These are phyloP conservation scores for Triangularia setosa DNA, from an alignment of 2,329 filamentous ascomycete genomes.

Conservation along the genomic window DNA sequence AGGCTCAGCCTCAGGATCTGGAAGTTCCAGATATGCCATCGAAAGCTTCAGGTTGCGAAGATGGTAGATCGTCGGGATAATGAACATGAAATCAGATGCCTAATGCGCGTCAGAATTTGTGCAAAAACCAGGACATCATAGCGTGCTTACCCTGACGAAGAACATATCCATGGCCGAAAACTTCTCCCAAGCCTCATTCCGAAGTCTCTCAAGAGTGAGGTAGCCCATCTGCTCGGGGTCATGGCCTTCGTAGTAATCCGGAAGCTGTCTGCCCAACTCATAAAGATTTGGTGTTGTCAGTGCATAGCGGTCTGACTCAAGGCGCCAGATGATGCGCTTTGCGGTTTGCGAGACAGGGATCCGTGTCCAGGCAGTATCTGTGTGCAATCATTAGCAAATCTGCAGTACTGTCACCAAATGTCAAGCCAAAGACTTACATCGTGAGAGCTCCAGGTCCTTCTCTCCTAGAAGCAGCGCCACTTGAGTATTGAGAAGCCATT, in stretches of 20 bases:
- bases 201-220: constrained; percentile 43
- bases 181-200: constrained; percentile 46
- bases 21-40: constrained; percentile 57
- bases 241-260: constrained; percentile 47
- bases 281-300: constrained; percentile 48
- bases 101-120: constrained; percentile 31
- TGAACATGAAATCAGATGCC: constrained; percentile 60
- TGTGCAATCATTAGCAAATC: constrained; percentile 4
- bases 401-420: constrained; percentile 1
- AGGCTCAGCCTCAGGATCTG: constrained; percentile 46
- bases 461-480: constrained; percentile 61
- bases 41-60: constrained; percentile 52
- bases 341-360: constrained; percentile 50
- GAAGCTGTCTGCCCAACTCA: constrained; percentile 51
- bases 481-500: constrained; percentile 63
- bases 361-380: constrained; percentile 58
- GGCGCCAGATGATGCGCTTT: constrained; percentile 57
- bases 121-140: neutral
- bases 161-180: constrained; percentile 60
- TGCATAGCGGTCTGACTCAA: constrained; percentile 54
- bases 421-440: constrained; percentile 45
- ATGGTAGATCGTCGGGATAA: constrained; percentile 55
- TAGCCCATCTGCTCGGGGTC: constrained; percentile 44
- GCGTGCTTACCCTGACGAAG: constrained; percentile 59
- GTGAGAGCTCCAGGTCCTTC: constrained; percentile 57